Evolutionary conservation across 306 rosid species (phyloP), one percentile per base, ranked within the genome.

Genomic region (Cicer arietinum): DNA sequence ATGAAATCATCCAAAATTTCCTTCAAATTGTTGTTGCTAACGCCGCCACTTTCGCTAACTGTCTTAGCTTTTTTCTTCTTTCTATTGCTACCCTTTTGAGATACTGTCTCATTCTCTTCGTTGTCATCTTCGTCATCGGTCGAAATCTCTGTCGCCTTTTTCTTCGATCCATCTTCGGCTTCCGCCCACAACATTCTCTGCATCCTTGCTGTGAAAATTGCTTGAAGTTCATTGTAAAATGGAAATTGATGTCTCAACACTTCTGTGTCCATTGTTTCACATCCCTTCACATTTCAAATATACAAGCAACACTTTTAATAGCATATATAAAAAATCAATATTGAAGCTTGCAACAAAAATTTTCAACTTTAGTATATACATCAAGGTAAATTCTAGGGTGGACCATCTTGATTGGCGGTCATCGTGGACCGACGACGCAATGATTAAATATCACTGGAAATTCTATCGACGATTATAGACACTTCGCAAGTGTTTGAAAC

Each of bases 121-220:
- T 84, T 79, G 0, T 87, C 80, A 74, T 80, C 97, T 0, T 87
- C 96, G 0, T 88, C 93, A 0, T 84, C 88, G 0, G 96, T 92
- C 0, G 92, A 89, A 8, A 85, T 59, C 0, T 50, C 48, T 2
- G 25, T 30, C 7, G 64, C 78, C 42, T 89, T 92, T 82, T 85
- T 94, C 78, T 77, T 86, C 0, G 86, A 82, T 4, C 83, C 86
- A 0, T 86, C 79, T 25, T 80, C 94, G 0, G 88, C 85, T 74
- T 91, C 97, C 0, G 88, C 82, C 97, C 92, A 91, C 30, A 89
- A 0, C 91, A 88, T 85, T 85, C 95, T 78, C 45, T 92, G 91
- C 88, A 87, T 84, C 75, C 99, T 74, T 10, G 82, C 69, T 0
- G 85, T 60, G 85, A 90, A 85, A 61, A 92, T 90, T 22, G 83